Conservation (phyloP, 2,329 filamentous ascomycete genomes). For the Sporothrix pallida region DNA sequence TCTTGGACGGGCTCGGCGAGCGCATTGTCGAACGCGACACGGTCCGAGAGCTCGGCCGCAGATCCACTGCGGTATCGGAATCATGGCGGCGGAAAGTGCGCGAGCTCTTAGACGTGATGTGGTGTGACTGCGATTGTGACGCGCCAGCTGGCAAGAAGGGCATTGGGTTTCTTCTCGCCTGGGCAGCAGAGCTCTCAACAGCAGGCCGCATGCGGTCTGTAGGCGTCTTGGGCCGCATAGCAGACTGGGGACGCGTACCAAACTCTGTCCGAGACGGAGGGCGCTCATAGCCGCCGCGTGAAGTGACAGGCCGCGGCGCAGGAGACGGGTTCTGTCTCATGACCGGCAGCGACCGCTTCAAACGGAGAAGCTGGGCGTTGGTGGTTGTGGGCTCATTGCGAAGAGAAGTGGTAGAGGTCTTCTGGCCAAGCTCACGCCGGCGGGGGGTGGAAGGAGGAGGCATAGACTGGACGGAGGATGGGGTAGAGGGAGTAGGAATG, state of each 20-base stretch:
- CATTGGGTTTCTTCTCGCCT: conserved; percentile 63
- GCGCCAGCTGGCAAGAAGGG: conserved; percentile 82
- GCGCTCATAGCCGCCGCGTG: conserved; percentile 58
- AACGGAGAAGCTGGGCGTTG: conserved; percentile 66
- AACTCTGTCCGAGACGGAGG: conserved; percentile 65
- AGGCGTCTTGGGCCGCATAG: conserved; percentile 72
- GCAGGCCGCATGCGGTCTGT: conserved; percentile 63
- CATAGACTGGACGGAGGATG: conserved; percentile 59
- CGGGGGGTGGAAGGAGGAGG: conserved; percentile 63
- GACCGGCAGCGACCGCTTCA: conserved; percentile 69
- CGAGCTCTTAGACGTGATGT: conserved; percentile 72
- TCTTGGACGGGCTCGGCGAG: conserved; percentile 63
- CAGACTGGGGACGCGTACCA: conserved; percentile 54
- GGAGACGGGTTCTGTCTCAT: conserved; percentile 60
- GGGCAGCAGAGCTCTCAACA: conserved; percentile 59
- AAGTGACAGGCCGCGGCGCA: conserved; percentile 51
- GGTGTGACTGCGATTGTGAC: conserved; percentile 71
- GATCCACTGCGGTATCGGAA: conserved; percentile 71
- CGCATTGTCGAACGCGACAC: conserved; percentile 64
- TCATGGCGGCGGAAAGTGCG: conserved; percentile 80
- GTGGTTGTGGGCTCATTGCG: conserved; percentile 68
- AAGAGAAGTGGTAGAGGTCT: conserved; percentile 60
- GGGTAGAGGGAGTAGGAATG: conserved; percentile 65
- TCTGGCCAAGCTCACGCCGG: conserved; percentile 63
- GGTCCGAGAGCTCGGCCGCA: conserved; percentile 62